phyloP scores from a whole-genome alignment of 306 rosid species.

The Cucurbita moschata region DNA sequence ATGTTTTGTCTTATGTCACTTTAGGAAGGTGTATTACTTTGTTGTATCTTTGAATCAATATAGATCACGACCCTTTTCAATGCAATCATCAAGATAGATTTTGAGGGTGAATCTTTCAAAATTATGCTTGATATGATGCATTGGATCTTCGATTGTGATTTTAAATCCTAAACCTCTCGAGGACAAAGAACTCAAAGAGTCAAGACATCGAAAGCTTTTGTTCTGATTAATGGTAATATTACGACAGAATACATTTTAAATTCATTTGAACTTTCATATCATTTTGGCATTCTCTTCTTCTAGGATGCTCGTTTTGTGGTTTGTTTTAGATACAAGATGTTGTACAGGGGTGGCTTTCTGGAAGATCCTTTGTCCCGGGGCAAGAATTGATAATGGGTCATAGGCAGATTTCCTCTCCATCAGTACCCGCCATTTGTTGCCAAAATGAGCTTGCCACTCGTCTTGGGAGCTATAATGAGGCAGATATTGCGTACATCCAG shows the following conservation, averaged over 20 bases:
- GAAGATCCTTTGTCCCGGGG: constrained; percentile 84
- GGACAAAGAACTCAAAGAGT: background rate
- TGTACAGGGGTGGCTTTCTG: constrained; percentile 33
- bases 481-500: constrained; percentile 63
- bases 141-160: background rate
- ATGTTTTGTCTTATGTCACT: background rate
- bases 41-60: background rate
- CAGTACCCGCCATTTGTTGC: constrained; percentile 49
- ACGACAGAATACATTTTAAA: background rate
- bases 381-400: constrained; percentile 80
- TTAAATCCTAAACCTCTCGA: background rate
- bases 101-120: background rate
- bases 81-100: background rate
- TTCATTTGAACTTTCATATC: background rate
- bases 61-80: background rate
- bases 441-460: constrained; percentile 79
- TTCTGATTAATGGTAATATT: background rate
- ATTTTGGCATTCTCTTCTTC: background rate
- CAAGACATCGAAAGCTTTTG: background rate
- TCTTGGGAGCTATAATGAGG: constrained; percentile 52
- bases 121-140: background rate
- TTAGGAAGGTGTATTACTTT: background rate
- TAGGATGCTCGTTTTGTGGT: background rate
- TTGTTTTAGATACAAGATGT: background rate
- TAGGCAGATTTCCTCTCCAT: constrained; percentile 45